Evolutionary conservation across 345 rosid genomes (phyloP), one percentile per base, ranked within the genome.

Genomic region (Populus deltoides): DNA sequence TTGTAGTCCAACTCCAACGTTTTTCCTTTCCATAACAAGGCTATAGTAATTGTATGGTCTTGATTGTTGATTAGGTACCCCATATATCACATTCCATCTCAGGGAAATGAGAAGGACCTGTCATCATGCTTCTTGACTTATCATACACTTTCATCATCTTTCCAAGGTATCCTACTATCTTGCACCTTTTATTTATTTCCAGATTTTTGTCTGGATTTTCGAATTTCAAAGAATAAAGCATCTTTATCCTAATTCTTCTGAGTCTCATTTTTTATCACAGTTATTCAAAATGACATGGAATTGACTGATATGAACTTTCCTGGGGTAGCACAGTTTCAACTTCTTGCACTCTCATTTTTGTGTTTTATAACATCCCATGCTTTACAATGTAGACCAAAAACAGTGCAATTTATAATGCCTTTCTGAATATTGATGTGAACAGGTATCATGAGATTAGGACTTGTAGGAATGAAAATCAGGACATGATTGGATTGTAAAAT

Each of bases 101-200:
- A 79, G 66, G 85, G 81, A 79, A 82, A 72, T 57, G 85, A 88
- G 69, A 89, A 91, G 84, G 97, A 92, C 82, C 81, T 93, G 85
- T 80, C 87, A 3, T 79, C 98, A 0, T 87, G 93, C 87, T 93
- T 93, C 87, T 87, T 93, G 73, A 88, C 91, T 59, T 93, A 83
- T 80, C 98, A 92, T 79, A 88, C 98, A 12, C 75, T 93, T 66
- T 93, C 98, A 29, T 90, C 92, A 2, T 86, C 90, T 47, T 90
- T 92, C 84, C 91, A 87, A 86, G 97, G 97, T 93, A 85, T 20
- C 20, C 13, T 15, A 55, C 41, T 59, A 17, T 24, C 43, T 29
- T 57, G 33, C 31, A 31, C 43, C 24, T 43, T 75, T 75, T 66
- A 59, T 74, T 24, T 43, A 17, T n/a, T 35, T 66, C 35, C 4